Base-by-base conservation (phyloP, 441 rosid genomes). In the Pelargonium citronellum region DNA sequence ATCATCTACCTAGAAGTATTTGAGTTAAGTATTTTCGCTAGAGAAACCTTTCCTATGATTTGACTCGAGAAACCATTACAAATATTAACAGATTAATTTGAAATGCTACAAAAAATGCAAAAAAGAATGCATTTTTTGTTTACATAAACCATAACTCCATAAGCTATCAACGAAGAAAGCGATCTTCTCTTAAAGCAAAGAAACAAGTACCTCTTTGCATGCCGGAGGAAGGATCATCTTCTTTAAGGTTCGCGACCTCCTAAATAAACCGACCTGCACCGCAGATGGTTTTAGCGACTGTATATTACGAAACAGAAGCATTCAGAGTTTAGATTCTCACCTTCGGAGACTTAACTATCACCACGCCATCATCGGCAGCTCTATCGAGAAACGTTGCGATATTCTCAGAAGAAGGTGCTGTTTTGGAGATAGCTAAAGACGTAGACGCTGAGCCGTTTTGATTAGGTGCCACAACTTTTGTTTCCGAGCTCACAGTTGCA, bases 331-430 rank as follows among this genome's bases (percentile, higher is more conserved):
- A 67, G 63, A 3, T 57, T 70, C 87, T 83, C 73, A 87, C 98
- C 88, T 83, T 85, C 64, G 98, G 95, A 72, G 97, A 91, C 66
- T 74, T 83, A 75, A 93, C 83, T 80, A 88, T 83, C 83, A 79
- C 70, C 69, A 93, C 80, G 74, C 98, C 96, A 75, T 86, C 87
- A 79, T 91, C 98, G 51, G 89, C 87, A 76, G 95, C 87, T 75
- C 75, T 83, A 51, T 84, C 88, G 3, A 85, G 80, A 55, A 86
- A 80, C 19, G 80, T 75, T 70, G 78, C 76, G 60, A 78, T 75
- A 43, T 79, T 81, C 34, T 62, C 83, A 2, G 3, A 30, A 15
- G 77, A 81, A 61, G 81, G 73, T 70, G 64, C 74, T 19, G 83
- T 73, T 71, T 82, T 89, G 78, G 85, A 70, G 79, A 88, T 79